These are phyloP conservation scores for Cochliopodium minus DNA, from an alignment of 208 protist species.

Conservation along the genomic window DNA sequence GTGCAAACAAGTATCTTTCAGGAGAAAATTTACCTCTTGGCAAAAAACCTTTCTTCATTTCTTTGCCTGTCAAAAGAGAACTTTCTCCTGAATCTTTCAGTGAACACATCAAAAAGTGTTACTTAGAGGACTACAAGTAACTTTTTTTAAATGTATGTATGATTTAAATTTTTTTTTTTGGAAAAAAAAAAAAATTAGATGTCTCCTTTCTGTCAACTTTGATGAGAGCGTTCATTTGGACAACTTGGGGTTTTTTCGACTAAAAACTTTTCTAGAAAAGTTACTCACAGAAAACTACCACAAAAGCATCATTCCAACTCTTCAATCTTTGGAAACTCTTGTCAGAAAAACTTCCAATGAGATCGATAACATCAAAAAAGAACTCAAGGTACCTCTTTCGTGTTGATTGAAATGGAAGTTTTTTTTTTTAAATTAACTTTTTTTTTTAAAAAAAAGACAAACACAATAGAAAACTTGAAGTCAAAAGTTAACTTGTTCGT, in stretches of 20 bases:
- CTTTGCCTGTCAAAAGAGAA: slow-evolving; percentile 24
- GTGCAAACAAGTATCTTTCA: slow-evolving; percentile 27
- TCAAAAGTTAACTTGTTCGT: too few relatives aligned
- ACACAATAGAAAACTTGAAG: too few relatives aligned
- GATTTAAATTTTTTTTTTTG: too few relatives aligned
- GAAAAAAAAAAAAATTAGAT: too few relatives aligned
- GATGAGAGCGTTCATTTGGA: slow-evolving; percentile 15
- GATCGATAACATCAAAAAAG: too few relatives aligned
- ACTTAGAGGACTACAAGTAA: slow-evolving; percentile 27
- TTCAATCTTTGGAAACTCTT: slow-evolving; percentile 24
- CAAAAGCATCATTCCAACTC: slow-evolving; percentile 21
- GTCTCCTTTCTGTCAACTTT: slow-evolving; percentile 21
- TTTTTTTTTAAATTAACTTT: too few relatives aligned
- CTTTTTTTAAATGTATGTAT: slow-evolving; percentile 16
- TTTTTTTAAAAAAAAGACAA: too few relatives aligned
- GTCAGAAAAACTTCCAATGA: slow-evolving; percentile 18
- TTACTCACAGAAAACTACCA: slow-evolving; percentile 30
- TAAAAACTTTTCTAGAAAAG: slow-evolving; percentile 25
- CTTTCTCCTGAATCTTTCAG: slow-evolving; percentile 22
- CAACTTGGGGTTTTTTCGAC: slow-evolving; percentile 27
- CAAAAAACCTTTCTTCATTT: slow-evolving; percentile 32
- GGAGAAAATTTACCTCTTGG: slow-evolving; percentile 20
- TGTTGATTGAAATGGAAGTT: too few relatives aligned
- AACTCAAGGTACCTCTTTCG: too few relatives aligned
- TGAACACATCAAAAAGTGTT: slow-evolving; percentile 24